Evolutionary conservation across 441 rosid species (phyloP).

Genomic region (California macrophylla): DNA sequence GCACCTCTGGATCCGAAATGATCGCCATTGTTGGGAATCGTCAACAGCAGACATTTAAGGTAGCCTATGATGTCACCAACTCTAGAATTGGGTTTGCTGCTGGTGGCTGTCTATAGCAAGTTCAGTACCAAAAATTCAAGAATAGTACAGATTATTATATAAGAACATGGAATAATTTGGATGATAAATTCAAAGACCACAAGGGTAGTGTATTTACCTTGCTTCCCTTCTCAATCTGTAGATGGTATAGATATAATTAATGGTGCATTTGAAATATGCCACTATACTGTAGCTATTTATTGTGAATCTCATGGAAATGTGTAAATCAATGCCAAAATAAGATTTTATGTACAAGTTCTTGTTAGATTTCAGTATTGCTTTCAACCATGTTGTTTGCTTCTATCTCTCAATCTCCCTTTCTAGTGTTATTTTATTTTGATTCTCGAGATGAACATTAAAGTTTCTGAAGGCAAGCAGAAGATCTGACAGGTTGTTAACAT

Average conservation of each 20-base stretch:
- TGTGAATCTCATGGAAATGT: neutral
- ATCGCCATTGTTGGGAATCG: slow-evolving; percentile 36
- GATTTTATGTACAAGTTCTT: neutral
- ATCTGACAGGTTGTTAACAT: neutral
- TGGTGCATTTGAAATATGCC: neutral
- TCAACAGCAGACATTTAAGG: slow-evolving; percentile 34
- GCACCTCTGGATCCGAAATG: slow-evolving; percentile 3
- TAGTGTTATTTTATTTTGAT: neutral
- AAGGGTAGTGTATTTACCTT: neutral
- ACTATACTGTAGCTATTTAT: neutral
- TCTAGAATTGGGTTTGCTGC: slow-evolving; percentile 36
- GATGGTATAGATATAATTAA: neutral
- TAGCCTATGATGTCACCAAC: slow-evolving; percentile 32
- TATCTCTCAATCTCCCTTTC: neutral
- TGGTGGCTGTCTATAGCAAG: slow-evolving; percentile 17
- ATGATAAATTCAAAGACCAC: neutral
- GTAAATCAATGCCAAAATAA: neutral
- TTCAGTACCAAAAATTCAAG: neutral
- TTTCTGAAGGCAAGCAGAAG: neutral
- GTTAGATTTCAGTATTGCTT: neutral
- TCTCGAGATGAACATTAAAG: neutral
- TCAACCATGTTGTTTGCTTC: neutral
- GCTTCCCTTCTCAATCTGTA: neutral
- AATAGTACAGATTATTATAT: neutral
- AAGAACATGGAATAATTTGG: neutral